Conservation (phyloP, 768 basidiomycete species). For the Auriscalpium orientale region DNA sequence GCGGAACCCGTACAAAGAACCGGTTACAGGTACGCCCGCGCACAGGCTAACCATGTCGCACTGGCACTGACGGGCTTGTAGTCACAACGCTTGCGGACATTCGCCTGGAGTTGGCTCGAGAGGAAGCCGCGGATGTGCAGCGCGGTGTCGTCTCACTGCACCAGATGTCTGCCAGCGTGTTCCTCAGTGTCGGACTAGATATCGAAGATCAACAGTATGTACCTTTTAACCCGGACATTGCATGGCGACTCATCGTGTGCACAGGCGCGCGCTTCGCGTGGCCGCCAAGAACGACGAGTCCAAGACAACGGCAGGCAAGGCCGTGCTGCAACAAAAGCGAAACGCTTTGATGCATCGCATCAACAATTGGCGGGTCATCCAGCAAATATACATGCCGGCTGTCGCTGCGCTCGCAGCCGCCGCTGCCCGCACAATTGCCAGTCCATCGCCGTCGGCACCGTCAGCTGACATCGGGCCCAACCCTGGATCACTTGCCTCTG, state of each 20-base stretch:
- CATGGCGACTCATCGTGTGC: too few species aligned
- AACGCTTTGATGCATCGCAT: slow-evolving; percentile 1
- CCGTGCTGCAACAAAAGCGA: background rate
- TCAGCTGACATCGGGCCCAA: too few species aligned
- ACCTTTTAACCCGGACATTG: background rate
- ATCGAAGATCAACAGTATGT: background rate
- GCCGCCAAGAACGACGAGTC: background rate
- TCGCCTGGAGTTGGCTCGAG: background rate
- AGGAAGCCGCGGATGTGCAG: background rate
- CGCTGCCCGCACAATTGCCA: too few species aligned
- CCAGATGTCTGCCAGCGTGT: background rate
- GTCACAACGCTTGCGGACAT: background rate
- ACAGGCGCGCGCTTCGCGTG: background rate
- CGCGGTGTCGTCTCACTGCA: background rate
- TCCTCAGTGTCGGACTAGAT: background rate
- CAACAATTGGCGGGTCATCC: background rate
- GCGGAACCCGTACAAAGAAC: background rate
- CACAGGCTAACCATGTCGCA: too few species aligned
- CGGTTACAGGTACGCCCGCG: background rate
- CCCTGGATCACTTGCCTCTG: too few species aligned
- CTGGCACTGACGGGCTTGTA: background rate
- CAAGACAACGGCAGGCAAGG: background rate
- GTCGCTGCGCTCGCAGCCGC: too few species aligned
- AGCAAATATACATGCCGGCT: slow-evolving; percentile 4
- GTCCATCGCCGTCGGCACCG: too few species aligned